A percentile compares a stretch with the other conserved stretches of the same genome.
Conservation (phyloP, 1,284 basidiomycete genomes). For the Xerocomus nothofagi region DNA sequence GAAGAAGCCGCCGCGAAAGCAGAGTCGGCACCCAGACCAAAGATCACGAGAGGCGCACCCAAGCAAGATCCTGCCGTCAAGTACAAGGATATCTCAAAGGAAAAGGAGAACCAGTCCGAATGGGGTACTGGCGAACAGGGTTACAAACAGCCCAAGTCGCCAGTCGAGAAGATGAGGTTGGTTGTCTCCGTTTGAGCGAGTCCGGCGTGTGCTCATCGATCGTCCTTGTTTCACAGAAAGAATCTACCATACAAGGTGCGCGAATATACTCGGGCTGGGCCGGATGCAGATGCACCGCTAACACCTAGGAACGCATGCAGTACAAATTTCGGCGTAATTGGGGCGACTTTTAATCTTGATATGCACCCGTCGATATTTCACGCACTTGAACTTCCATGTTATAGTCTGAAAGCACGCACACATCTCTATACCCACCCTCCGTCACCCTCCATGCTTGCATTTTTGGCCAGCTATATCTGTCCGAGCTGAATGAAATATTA, state of each 20-base stretch:
- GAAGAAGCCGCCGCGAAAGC: conserved; percentile 24
- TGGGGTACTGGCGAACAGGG: conserved; percentile 76
- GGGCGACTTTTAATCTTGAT: conserved; percentile 69
- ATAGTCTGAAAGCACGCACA: conserved; percentile 11
- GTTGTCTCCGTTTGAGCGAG: conserved; percentile 20
- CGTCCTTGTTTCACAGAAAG: conserved; percentile 45
- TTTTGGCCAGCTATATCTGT: neutral
- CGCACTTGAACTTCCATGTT: conserved; percentile 5
- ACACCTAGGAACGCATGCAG: conserved; percentile 64
- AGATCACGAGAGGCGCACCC: conserved; percentile 55
- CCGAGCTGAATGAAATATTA: conserved; percentile 7
- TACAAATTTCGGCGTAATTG: conserved; percentile 85
- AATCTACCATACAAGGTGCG: conserved; percentile 85
- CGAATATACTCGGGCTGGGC: conserved; percentile 7
- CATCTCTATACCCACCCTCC: conserved; percentile 32
- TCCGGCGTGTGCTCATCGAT: neutral
- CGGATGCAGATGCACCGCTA: conserved; percentile 36
- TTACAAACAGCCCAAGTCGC: conserved; percentile 68
- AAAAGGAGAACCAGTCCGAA: conserved; percentile 53
- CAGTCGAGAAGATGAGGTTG: conserved; percentile 69
- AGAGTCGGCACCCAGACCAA: conserved; percentile 41
- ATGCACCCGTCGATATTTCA: conserved; percentile 14
- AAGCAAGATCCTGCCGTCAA: conserved; percentile 64
- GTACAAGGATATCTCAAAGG: conserved; percentile 54
- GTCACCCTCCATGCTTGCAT: conserved; percentile 6